Conservation (phyloP, 768 basidiomycete species). For the Gloeophyllum trabeum region DNA sequence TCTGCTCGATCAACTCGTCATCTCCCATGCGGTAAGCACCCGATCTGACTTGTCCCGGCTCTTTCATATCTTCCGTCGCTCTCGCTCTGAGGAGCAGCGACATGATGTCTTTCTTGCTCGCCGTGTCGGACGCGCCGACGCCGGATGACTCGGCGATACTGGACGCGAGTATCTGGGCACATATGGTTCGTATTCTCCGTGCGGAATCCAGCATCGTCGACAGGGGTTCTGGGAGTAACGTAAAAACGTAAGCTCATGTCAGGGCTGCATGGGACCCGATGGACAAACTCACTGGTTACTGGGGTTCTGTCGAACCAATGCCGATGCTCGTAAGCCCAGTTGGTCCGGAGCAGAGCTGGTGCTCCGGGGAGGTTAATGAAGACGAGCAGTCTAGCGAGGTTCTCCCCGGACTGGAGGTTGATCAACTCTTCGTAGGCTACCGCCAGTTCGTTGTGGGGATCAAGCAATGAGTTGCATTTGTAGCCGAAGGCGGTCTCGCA, state of each 20-base stretch:
- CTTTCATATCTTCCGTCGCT: constrained; percentile 12
- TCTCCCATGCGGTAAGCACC: constrained; percentile 31
- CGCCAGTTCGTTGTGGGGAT: constrained; percentile 35
- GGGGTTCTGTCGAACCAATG: constrained; percentile 18
- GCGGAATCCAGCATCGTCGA: constrained; percentile 21
- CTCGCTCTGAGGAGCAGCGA: constrained; percentile 34
- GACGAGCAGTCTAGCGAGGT: constrained; percentile 24
- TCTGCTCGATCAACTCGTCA: constrained; percentile 39
- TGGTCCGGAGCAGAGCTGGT: constrained; percentile 11
- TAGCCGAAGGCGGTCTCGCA: constrained; percentile 41
- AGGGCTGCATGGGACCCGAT: too few species aligned
- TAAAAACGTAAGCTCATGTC: too few species aligned
- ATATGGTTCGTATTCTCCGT: constrained; percentile 30
- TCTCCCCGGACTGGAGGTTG: constrained; percentile 26
- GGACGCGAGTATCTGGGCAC: constrained; percentile 23
- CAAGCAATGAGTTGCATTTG: constrained; percentile 29
- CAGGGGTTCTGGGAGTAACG: neutral
- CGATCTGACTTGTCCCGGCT: constrained; percentile 11
- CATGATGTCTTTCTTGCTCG: constrained; percentile 40
- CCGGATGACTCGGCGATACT: constrained; percentile 6
- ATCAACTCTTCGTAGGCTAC: constrained; percentile 33
- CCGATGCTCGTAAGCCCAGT: constrained; percentile 25
- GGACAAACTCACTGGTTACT: constrained; percentile 9
- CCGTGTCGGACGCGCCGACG: constrained; percentile 21
- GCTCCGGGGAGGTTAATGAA: constrained; percentile 26